Conservation (phyloP, 441 rosid species). For the Eruca vesicaria region DNA sequence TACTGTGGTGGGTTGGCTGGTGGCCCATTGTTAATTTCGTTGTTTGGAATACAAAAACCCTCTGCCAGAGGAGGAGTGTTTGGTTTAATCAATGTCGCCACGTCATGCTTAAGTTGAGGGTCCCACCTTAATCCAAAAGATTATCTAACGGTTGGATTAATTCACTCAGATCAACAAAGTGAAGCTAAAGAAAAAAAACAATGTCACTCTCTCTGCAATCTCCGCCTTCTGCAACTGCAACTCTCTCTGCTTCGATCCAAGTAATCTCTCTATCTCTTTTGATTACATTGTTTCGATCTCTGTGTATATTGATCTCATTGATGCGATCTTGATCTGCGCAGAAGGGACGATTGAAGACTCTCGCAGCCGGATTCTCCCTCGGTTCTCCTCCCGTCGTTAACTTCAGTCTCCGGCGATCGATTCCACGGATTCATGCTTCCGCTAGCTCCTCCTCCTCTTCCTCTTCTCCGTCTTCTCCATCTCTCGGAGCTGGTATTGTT, state of each 20-base stretch:
- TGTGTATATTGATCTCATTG: neutral
- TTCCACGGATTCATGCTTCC: slow-evolving; percentile 57
- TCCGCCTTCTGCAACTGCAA: slow-evolving; percentile 52
- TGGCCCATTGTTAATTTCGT: neutral
- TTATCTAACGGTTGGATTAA: slow-evolving; percentile 33
- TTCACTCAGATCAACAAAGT: slow-evolving; percentile 14
- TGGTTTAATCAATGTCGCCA: neutral
- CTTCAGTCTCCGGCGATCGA: slow-evolving; percentile 43
- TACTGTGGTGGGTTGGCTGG: neutral
- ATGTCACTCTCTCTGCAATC: slow-evolving; percentile 75
- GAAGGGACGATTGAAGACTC: slow-evolving; percentile 43
- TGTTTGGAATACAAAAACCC: neutral
- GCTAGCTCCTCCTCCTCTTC: slow-evolving; percentile 43
- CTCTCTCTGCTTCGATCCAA: slow-evolving; percentile 50
- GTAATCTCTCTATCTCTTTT: slow-evolving; percentile 30
- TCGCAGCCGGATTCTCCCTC: slow-evolving; percentile 34
- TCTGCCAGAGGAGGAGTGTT: neutral
- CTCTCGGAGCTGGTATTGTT: slow-evolving; percentile 55
- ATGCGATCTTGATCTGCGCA: slow-evolving; percentile 12
- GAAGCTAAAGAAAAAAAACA: slow-evolving; percentile 27
- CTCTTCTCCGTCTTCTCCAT: slow-evolving; percentile 48
- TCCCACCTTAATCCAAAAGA: slow-evolving; percentile 7
- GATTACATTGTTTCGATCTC: neutral
- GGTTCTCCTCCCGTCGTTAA: slow-evolving; percentile 43
- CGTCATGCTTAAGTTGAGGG: neutral